These are phyloP conservation scores for Globisporangium lucens DNA, from an alignment of 352 stramenopile species.

Conservation along the genomic window DNA sequence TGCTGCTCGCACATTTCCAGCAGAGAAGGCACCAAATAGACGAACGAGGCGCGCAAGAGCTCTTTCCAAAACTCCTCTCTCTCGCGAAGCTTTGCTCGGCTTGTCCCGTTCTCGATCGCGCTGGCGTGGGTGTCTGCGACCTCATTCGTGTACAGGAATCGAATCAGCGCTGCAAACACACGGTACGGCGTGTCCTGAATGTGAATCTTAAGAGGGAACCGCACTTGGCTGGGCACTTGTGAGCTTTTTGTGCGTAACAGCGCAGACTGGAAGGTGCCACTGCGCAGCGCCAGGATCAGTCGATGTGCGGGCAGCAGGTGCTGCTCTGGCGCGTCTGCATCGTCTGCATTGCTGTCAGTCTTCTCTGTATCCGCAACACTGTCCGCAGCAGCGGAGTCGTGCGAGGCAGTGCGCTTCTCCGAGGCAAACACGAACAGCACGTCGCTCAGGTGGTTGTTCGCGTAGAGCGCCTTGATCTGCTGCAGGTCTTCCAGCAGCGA, in stretches of 20 bases:
- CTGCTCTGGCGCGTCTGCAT: conserved; percentile 16
- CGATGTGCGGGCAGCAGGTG: conserved; percentile 75
- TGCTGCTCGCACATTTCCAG: conserved; percentile 58
- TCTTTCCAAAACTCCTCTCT: conserved; percentile 62
- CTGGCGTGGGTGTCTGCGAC: conserved; percentile 14
- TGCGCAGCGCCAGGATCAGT: conserved; percentile 69
- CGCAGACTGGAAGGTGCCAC: conserved; percentile 64
- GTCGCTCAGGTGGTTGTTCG: conserved; percentile 73
- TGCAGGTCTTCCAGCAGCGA: conserved; percentile 49
- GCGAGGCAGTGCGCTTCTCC: conserved; percentile 18
- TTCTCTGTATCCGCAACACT: background rate
- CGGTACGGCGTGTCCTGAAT: conserved; percentile 76
- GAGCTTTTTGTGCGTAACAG: conserved; percentile 67
- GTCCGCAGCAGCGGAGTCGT: background rate
- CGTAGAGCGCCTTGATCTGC: conserved; percentile 56
- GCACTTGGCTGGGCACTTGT: conserved; percentile 58
- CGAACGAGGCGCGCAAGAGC: conserved; percentile 58
- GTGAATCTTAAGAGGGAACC: conserved; percentile 80
- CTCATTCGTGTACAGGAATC: conserved; percentile 81
- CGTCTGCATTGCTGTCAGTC: background rate
- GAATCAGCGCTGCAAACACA: conserved; percentile 65
- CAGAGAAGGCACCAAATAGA: conserved; percentile 70
- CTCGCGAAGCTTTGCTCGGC: conserved; percentile 9
- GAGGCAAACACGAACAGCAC: conserved; percentile 74
- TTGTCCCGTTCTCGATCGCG: background rate